phyloP scores from a whole-genome alignment of 1,284 basidiomycete genomes.

The Mycena sp. region DNA sequence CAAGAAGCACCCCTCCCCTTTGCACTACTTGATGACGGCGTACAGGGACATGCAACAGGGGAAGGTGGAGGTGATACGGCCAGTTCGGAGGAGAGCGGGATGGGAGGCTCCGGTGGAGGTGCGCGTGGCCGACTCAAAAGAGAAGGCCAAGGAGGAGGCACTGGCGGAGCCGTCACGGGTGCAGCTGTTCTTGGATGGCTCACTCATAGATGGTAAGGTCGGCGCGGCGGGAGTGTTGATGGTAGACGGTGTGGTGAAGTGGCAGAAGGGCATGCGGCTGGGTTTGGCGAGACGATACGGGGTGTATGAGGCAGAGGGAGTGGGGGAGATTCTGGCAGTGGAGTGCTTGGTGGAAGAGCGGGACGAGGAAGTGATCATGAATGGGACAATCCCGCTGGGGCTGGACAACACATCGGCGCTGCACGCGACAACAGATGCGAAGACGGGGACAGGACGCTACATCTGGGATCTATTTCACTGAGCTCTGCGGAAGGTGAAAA shows the following conservation, averaged over 20 bases:
- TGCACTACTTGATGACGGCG: conserved; percentile 5
- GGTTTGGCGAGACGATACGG: background rate
- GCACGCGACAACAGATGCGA: background rate
- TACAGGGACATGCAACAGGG: background rate
- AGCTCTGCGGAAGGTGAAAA: background rate
- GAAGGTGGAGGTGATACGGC: background rate
- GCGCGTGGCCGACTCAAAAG: conserved; percentile 3
- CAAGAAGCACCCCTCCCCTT: conserved; percentile 6
- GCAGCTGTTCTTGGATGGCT: conserved; percentile 6
- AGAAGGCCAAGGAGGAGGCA: conserved; percentile 5
- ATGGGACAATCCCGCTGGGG: background rate
- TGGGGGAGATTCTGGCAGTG: background rate
- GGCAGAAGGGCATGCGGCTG: background rate
- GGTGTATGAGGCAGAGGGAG: conserved; percentile 11
- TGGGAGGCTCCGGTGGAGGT: conserved; percentile 7
- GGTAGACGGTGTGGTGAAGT: conserved; percentile 4
- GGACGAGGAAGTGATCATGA: background rate
- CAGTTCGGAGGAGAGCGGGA: background rate
- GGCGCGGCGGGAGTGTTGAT: background rate
- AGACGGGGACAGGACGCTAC: background rate
- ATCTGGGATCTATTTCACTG: conserved; percentile 15
- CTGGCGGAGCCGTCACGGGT: background rate
- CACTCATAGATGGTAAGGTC: conserved; percentile 5
- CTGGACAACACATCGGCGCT: conserved; percentile 5
- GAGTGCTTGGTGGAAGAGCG: background rate